Evolutionary conservation across 768 basidiomycete genomes (phyloP), one percentile per base, ranked within the genome.

Genomic region (Boletus subcaerulescens): DNA sequence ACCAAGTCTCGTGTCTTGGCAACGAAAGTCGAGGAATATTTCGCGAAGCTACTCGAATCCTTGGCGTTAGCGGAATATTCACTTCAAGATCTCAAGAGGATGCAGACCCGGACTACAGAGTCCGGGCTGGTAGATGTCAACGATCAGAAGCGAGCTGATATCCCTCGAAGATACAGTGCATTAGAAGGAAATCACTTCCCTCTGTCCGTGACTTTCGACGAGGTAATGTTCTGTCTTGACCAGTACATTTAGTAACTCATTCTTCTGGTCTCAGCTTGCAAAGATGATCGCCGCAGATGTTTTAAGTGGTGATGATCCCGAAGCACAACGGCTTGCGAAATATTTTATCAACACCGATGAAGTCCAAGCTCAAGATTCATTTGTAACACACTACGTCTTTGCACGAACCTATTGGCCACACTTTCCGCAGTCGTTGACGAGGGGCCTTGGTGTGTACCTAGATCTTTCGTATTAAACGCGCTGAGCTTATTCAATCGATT

Each of bases 11-110:
- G 76, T 17, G 74, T 83, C 17, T 76, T 90, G 4, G 85, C 85
- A 0, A 72, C 71, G n/a, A 87, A 86, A 57, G 88, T 90, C n/a
- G 76, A 85, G 57, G 82, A 85, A 41, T 83, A 86, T 62, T 91
- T 84, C 60, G 51, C 58, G 5, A 80, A 80, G 58, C 68, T 88
- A 17, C 59, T 79, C 11, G 69, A 74, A 10, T 80, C 83, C 0
- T 65, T 82, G 32, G 57, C 65, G 3, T 62, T 74, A 3, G 73
- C 72, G 11, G 65, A 70, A 3, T 66, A 71, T 43, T 65, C 76
- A 4, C 66, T 70, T 0, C 60, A 74, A 45, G 74, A 81, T 41
- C 72, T 85, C 11, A 65, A 63, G 14, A 65, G 50, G 35, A 59
- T 73, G 52, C 52, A 48, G 46, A 20, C 54, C 45, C 33, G 47